phyloP scores from a whole-genome alignment of 1,284 basidiomycete species.

The Golubevia pallescens region DNA sequence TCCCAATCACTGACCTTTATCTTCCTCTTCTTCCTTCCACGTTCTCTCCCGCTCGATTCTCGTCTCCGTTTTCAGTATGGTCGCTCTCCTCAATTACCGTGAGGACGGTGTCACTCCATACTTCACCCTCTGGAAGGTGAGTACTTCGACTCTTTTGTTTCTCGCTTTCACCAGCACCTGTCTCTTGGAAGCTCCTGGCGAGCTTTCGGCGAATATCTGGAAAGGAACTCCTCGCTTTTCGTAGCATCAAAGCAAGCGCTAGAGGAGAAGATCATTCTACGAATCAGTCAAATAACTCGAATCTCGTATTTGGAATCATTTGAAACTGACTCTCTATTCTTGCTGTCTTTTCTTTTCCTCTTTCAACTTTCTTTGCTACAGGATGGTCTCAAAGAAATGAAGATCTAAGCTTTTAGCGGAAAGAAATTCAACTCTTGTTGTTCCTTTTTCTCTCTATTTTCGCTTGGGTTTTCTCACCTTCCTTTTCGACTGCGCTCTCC shows the following conservation, averaged over 20 bases:
- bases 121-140: constrained; percentile 85
- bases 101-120: constrained; percentile 74
- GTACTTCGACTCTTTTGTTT: neutral
- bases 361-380: neutral
- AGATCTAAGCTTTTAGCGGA: constrained; percentile 3
- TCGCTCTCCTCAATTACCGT: constrained; percentile 66
- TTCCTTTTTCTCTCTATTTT: neutral
- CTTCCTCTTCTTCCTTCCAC: constrained; percentile 1
- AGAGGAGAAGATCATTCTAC: no score
- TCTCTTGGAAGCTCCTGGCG: no score
- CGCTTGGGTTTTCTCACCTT: neutral
- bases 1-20: neutral
- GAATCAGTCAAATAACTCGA: no score
- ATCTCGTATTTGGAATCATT: no score
- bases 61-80: constrained; percentile 66
- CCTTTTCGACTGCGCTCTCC: no score
- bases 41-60: constrained; percentile 17
- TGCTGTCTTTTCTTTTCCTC: neutral
- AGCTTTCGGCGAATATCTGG: no score
- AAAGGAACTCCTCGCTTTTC: no score
- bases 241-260: no score
- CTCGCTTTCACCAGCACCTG: neutral
- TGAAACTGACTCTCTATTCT: no score
- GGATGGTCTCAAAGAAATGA: constrained; percentile 6
- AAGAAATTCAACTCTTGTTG: no score